Evolutionary conservation across 1,139 yeast species (phyloP).

Genomic region (Diutina ranongensis): DNA sequence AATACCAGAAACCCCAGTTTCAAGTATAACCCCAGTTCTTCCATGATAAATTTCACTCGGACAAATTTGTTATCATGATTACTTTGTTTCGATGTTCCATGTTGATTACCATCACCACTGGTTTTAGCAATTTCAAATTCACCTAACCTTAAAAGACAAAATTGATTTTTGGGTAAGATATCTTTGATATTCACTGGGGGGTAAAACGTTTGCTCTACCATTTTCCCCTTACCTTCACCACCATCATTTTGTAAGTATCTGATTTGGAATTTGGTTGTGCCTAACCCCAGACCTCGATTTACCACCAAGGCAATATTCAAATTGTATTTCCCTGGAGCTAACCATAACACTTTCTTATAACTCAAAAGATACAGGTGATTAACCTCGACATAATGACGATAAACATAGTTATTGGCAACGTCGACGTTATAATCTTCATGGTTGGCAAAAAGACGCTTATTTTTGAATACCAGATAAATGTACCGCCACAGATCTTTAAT

Average conservation of each 20-base stretch:
- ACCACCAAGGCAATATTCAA: slow-evolving; percentile 40
- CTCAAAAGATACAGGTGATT: slow-evolving; percentile 39
- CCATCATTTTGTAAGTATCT: slow-evolving; percentile 15
- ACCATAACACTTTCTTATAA: slow-evolving; percentile 32
- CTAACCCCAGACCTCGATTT: slow-evolving; percentile 44
- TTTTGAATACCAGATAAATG: slow-evolving; percentile 37
- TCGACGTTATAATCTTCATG: slow-evolving; percentile 39
- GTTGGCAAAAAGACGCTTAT: slow-evolving; percentile 43
- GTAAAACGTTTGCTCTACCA: slow-evolving; percentile 27
- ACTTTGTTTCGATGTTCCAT: background rate
- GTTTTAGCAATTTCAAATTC: slow-evolving; percentile 23
- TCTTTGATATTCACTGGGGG: slow-evolving; percentile 52
- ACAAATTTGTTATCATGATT: slow-evolving; percentile 17
- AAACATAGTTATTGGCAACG: slow-evolving; percentile 36
- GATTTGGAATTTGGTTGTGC: slow-evolving; percentile 46
- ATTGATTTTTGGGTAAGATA: slow-evolving; percentile 40
- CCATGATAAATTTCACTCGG: slow-evolving; percentile 38
- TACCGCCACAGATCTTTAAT: slow-evolving; percentile 46
- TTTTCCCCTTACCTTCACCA: slow-evolving; percentile 10
- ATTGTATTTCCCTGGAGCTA: slow-evolving; percentile 44
- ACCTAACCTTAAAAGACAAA: slow-evolving; percentile 43
- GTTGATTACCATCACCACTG: background rate
- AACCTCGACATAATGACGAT: slow-evolving; percentile 33
- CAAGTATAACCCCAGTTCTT: slow-evolving; percentile 45
- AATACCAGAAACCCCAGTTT: slow-evolving; percentile 49